Conservation (phyloP, 306 rosid species). For the Abrus pulchellus region DNA sequence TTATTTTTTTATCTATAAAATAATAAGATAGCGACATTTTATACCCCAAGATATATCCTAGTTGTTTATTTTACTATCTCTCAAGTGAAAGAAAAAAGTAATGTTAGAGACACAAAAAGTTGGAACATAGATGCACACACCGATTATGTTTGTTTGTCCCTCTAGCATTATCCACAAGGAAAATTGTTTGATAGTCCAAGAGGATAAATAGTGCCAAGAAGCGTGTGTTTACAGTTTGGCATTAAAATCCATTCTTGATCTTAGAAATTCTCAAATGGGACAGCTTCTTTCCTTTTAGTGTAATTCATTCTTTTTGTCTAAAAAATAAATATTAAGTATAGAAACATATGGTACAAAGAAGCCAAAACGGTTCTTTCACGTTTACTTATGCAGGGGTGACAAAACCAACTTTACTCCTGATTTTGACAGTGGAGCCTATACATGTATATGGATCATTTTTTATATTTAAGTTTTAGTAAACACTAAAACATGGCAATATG, state of each 20-base stretch:
- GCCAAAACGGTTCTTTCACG: background rate
- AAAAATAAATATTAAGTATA: background rate
- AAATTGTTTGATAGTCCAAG: conserved; percentile 1
- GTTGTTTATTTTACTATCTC: background rate
- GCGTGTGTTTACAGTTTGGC: background rate
- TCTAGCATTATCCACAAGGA: conserved; percentile 15
- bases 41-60: background rate
- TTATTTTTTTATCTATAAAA: background rate
- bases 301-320: background rate
- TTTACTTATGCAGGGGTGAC: background rate
- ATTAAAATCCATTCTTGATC: conserved; percentile 4
- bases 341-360: background rate
- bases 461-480: background rate
- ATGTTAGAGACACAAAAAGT: background rate
- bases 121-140: background rate
- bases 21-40: conserved; percentile 24
- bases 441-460: background rate
- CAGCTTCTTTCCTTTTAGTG: background rate
- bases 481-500: background rate
- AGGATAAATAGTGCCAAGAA: conserved; percentile 4
- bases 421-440: background rate
- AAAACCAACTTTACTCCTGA: background rate
- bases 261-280: background rate
- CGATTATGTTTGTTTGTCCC: conserved; percentile 8
- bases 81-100: conserved; percentile 30